Conservation (phyloP, 768 basidiomycete species). For the Suillus subalutaceus region DNA sequence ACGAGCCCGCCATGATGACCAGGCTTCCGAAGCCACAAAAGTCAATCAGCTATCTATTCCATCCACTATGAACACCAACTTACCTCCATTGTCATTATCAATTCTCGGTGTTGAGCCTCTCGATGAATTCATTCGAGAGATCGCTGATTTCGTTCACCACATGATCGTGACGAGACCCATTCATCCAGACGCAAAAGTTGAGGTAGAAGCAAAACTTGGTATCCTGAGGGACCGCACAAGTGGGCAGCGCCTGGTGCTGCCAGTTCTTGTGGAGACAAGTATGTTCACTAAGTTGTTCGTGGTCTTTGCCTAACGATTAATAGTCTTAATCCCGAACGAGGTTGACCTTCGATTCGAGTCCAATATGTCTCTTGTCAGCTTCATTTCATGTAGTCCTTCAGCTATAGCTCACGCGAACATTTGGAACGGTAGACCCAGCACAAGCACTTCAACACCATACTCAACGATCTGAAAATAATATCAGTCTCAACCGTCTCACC, state of each 20-base stretch:
- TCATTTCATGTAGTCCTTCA: slow-evolving; percentile 12
- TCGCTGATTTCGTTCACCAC: slow-evolving; percentile 87
- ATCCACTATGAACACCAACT: slow-evolving; percentile 30
- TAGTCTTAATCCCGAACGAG: slow-evolving; percentile 70
- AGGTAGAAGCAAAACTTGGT: slow-evolving; percentile 93
- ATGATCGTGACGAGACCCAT: slow-evolving; percentile 60
- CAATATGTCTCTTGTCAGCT: slow-evolving; percentile 84
- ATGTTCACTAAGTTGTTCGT: slow-evolving; percentile 34
- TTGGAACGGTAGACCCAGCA: slow-evolving; percentile 71
- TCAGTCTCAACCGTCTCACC: slow-evolving; percentile 55
- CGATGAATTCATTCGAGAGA: slow-evolving; percentile 90
- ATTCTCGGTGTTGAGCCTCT: slow-evolving; percentile 89
- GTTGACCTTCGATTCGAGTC: slow-evolving; percentile 81
- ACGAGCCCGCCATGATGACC: slow-evolving; percentile 39
- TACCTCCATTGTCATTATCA: slow-evolving; percentile 73
- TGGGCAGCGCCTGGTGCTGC: slow-evolving; percentile 64
- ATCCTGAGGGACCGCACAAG: slow-evolving; percentile 60
- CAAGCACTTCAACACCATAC: slow-evolving; percentile 78
- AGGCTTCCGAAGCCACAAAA: slow-evolving; percentile 32
- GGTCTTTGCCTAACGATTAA: slow-evolving; percentile 10
- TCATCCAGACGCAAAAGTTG: slow-evolving; percentile 55
- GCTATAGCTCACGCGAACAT: slow-evolving; percentile 18
- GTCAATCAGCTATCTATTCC: slow-evolving; percentile 22
- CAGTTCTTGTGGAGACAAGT: slow-evolving; percentile 87
- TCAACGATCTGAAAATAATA: slow-evolving; percentile 77